These are phyloP conservation scores for Selenicereus undatus DNA, from an alignment of 148 eudicot genomes.

Conservation along the genomic window DNA sequence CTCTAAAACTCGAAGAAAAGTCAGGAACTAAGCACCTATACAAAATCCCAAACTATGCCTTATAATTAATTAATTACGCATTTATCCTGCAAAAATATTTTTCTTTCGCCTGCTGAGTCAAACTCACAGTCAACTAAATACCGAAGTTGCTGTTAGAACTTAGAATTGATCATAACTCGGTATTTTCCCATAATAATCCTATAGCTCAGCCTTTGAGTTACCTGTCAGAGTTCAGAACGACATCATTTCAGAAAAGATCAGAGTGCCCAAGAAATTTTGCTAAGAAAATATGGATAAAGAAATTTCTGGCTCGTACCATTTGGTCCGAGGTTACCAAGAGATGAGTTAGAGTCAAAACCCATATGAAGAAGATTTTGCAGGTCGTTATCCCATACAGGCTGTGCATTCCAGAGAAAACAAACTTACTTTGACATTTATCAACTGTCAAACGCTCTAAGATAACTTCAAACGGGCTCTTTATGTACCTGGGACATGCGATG, in stretches of 20 bases:
- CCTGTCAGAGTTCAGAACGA: conserved; percentile 36
- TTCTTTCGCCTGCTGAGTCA: conserved; percentile 18
- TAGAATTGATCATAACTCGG: conserved; percentile 26
- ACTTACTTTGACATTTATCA: background rate
- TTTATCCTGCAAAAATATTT: conserved; percentile 24
- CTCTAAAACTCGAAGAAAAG: conserved; percentile 86
- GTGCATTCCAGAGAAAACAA: conserved; percentile 14
- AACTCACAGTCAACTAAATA: conserved; percentile 33
- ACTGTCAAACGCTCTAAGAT: background rate
- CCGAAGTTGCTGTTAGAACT: conserved; percentile 28
- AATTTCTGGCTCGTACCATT: conserved; percentile 46
- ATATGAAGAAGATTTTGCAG: conserved; percentile 80
- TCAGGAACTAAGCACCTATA: conserved; percentile 63
- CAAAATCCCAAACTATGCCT: conserved; percentile 38
- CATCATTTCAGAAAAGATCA: conserved; percentile 10
- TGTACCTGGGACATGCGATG: conserved; percentile 68
- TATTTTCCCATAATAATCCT: conserved; percentile 27
- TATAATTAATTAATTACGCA: conserved; percentile 2
- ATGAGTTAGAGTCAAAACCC: conserved; percentile 66
- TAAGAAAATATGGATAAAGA: background rate
- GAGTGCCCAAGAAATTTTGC: background rate
- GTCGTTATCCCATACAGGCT: conserved; percentile 77
- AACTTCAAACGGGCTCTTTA: background rate
- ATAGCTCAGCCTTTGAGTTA: conserved; percentile 58
- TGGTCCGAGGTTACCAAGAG: conserved; percentile 57